These are phyloP conservation scores for Heterobasidion occidentale DNA, from an alignment of 1,284 basidiomycete species.

Conservation along the genomic window DNA sequence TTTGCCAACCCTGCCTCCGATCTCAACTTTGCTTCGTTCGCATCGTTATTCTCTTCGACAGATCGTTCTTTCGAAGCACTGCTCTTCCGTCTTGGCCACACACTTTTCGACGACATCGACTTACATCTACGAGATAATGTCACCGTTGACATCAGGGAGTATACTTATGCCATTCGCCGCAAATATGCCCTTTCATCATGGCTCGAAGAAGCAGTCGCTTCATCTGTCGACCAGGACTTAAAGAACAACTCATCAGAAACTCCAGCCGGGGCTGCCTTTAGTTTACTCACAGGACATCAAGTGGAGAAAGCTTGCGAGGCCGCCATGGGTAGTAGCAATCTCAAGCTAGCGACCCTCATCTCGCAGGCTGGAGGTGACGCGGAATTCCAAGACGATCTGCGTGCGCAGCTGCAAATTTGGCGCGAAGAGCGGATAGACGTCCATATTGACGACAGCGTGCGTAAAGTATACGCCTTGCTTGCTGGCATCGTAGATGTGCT, in stretches of 20 bases:
- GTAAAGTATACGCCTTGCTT: slow-evolving; percentile 81
- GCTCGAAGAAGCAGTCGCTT: slow-evolving; percentile 73
- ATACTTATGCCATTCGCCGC: slow-evolving; percentile 60
- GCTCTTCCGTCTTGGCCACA: slow-evolving; percentile 84
- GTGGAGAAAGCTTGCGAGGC: slow-evolving; percentile 75
- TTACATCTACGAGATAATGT: slow-evolving; percentile 52
- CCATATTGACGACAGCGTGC: slow-evolving; percentile 63
- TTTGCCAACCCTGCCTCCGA: slow-evolving; percentile 44
- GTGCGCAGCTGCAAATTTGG: slow-evolving; percentile 82
- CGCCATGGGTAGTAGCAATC: slow-evolving; percentile 71
- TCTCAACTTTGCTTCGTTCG: slow-evolving; percentile 79
- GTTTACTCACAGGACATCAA: slow-evolving; percentile 83
- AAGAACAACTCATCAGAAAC: slow-evolving; percentile 38
- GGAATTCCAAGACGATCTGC: slow-evolving; percentile 70
- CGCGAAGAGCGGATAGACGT: slow-evolving; percentile 68
- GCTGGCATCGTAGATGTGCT: slow-evolving; percentile 71
- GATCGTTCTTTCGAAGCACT: slow-evolving; percentile 75
- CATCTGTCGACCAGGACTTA: slow-evolving; percentile 72
- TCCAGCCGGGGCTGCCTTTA: slow-evolving; percentile 57
- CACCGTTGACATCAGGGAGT: slow-evolving; percentile 51
- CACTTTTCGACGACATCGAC: slow-evolving; percentile 82
- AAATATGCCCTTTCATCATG: slow-evolving; percentile 82
- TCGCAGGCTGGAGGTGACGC: slow-evolving; percentile 83
- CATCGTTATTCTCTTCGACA: slow-evolving; percentile 61
- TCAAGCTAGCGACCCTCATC: slow-evolving; percentile 89